These are phyloP conservation scores for Teunomyces lycoperdinae DNA, from an alignment of 805 yeast species.

Conservation along the genomic window DNA sequence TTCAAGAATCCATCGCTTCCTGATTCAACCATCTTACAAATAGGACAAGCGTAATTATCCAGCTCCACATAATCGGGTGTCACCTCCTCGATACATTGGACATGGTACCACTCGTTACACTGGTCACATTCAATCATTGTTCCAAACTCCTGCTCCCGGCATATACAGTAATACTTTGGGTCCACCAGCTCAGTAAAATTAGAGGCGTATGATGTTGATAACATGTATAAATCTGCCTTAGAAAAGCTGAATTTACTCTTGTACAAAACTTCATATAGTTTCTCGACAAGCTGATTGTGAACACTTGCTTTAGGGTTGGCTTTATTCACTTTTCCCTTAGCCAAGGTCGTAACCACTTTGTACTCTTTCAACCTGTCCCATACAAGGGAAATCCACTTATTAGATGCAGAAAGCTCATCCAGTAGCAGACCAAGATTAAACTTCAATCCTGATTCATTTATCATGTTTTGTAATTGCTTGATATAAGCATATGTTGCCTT, in stretches of 20 bases:
- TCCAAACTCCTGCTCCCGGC: slow-evolving; percentile 58
- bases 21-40: slow-evolving; percentile 26
- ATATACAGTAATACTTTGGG: slow-evolving; percentile 48
- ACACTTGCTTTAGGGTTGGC: slow-evolving; percentile 17
- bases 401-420: slow-evolving; percentile 15
- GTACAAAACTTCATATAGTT: slow-evolving; percentile 15
- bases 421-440: slow-evolving; percentile 14
- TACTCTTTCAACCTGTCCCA: slow-evolving; percentile 14
- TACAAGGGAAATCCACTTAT: slow-evolving; percentile 20
- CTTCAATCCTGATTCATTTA: slow-evolving; percentile 19
- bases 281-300: slow-evolving; percentile 18
- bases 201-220: slow-evolving; percentile 22
- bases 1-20: slow-evolving; percentile 14
- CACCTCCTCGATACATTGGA: slow-evolving; percentile 46
- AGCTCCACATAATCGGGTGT: slow-evolving; percentile 10
- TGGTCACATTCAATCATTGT: slow-evolving; percentile 69
- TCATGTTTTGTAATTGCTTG: slow-evolving; percentile 19
- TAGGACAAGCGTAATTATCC: slow-evolving; percentile 29
- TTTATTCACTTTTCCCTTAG: slow-evolving; percentile 13
- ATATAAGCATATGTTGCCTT: slow-evolving; percentile 17
- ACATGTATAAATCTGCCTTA: slow-evolving; percentile 24
- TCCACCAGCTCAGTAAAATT: slow-evolving; percentile 10
- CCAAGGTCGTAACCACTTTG: slow-evolving; percentile 17
- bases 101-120: slow-evolving; percentile 74
- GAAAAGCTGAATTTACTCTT: slow-evolving; percentile 27